Base-by-base conservation (phyloP, 768 basidiomycete species). In the Inosperma sp. region DNA sequence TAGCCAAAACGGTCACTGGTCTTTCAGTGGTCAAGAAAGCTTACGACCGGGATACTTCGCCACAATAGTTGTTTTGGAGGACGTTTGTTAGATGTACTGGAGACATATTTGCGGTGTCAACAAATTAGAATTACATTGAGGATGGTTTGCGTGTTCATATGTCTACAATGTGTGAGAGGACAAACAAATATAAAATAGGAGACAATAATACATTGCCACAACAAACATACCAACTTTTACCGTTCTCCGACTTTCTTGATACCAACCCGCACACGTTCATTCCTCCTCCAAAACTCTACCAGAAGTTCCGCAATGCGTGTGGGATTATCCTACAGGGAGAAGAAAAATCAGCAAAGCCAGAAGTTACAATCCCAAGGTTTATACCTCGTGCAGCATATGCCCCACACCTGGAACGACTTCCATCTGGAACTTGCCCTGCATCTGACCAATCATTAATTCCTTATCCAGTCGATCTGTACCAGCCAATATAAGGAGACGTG, bases 351-450 rank as follows among this genome's bases (percentile, higher is more conserved):
- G 8, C 5, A 30, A 14, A 7, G 27, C 7, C 3, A 29, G 13
- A 27, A 30, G 14, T 13, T 25, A 17, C 8, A 14, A 29, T 16
- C n/a, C n/a, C n/a, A 14, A 40, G 17, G 41, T 7, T 63, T 79
- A 37, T 48, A 92, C 93, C 77, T 97, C 95, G 39, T 98, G 95
- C 19, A 99, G 64, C 73, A 96, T 88, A 62, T 99, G 96, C 0
- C 96, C 95, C 1, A 91, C 90, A 27, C 84, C 82, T 7, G 82
- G 79, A 53, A 95, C 78, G 30, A 99, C 92, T 19, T 79, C 84
- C 65, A 97, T 77, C 68, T 97, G 95, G 68, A 97, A 99, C 65
- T 96, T 97, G 61, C 86, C 90, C 65, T 86, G 91, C 92, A 95
- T 94, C 63, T 94, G 92, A 1, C 88, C 96, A 43, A 98, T 93